phyloP scores from a whole-genome alignment of 2,329 filamentous ascomycete genomes.

The Botrytis squamosa region DNA sequence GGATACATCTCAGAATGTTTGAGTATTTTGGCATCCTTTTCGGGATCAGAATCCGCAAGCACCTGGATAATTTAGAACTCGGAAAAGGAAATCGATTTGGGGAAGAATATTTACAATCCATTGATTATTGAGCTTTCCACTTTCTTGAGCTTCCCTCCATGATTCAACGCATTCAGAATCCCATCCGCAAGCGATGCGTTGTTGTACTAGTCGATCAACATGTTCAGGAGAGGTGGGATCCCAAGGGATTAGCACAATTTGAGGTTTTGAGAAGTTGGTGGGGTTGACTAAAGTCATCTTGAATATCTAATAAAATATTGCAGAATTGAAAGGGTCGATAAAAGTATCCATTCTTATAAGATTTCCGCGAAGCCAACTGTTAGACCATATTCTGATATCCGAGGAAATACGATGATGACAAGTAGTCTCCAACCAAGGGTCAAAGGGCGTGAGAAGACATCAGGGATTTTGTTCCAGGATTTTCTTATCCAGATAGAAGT shows the following conservation, averaged over 20 bases:
- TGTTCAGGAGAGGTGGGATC: conserved; percentile 45
- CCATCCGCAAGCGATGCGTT: conserved; percentile 50
- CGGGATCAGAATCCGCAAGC: conserved; percentile 25
- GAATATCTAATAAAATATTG: neutral
- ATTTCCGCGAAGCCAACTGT: neutral
- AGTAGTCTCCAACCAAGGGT: neutral
- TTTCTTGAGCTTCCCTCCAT: conserved; percentile 26
- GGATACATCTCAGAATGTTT: conserved; percentile 29
- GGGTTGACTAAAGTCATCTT: neutral
- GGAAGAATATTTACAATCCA: conserved; percentile 30
- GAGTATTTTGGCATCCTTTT: conserved; percentile 26
- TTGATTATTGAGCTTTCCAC: conserved; percentile 29
- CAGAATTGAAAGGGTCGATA: neutral
- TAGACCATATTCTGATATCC: neutral
- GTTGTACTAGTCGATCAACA: conserved; percentile 43
- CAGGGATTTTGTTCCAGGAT: neutral
- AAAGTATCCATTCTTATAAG: conserved; percentile 5
- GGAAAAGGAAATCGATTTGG: neutral
- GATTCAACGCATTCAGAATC: conserved; percentile 40
- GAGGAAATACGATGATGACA: neutral
- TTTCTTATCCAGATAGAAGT: neutral
- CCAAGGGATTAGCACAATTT: conserved; percentile 46
- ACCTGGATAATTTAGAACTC: conserved; percentile 24
- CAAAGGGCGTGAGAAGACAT: conserved; percentile 7
- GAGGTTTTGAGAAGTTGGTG: conserved; percentile 20